Base-by-base conservation (phyloP, 1,284 basidiomycete species). In the Trichosporon faecale region DNA sequence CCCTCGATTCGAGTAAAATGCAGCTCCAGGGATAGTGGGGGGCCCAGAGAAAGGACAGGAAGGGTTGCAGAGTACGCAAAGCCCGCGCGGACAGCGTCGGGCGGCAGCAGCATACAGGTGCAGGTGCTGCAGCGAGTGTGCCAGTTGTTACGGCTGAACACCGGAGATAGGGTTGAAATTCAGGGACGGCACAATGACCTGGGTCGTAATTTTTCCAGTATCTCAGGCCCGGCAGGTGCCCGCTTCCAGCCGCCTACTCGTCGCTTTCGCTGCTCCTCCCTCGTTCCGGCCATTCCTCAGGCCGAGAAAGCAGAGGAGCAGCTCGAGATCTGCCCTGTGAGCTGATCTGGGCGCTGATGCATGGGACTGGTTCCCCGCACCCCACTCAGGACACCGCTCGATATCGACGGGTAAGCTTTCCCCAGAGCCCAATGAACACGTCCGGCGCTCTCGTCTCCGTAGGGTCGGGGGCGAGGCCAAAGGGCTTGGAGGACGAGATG, bases 381-480 rank as follows among this genome's bases (percentile, higher is more conserved):
- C 57, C 57, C 57, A 14, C 57, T 31, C 27, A 61, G 57, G 49
- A 23, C 49, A 61, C 18, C 57, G 27, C 57, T 18, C 27, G 27
- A 29, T n/a, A n/a, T 31, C 29, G 27, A 31, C 57, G 57, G 27
- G 29, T n/a, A 16, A 31, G 27, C 29, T n/a, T n/a, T 29, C 27
- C 14, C 29, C 57, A 33, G 31, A 61, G 52, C 57, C 57, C 57
- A 61, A 61, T 61, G n/a, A 16, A 61, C 57, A 61, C 57, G 57
- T 61, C 27, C 21, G 18, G n/a, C 29, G 57, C 23, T 31, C 57
- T 31, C 29, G 3, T 33, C 57, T 29, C 29, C 57, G 57, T 61
- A 61, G 57, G 57, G 57, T n/a, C 18, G 29, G 29, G 57, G 16
- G 57, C 57, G 57, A 61, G 18, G 29, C 4, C 27, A 61, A 31